A percentile compares a stretch with the other conserved stretches of the same genome.
phyloP scores from a whole-genome alignment of 2,329 filamentous ascomycete species.

The Colletotrichum lupini region DNA sequence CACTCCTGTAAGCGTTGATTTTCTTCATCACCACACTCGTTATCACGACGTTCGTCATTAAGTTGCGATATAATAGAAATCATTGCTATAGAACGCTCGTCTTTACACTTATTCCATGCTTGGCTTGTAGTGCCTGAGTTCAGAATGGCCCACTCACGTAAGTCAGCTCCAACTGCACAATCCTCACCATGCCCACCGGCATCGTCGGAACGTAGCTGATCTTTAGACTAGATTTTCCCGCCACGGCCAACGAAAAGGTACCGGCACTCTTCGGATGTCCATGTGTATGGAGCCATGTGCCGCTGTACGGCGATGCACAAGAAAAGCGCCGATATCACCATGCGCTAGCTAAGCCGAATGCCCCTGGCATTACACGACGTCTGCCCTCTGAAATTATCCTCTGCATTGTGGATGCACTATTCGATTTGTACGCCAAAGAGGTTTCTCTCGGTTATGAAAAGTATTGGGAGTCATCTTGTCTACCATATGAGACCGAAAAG shows the following conservation, averaged over 20 bases:
- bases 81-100: not conserved
- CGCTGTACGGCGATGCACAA: conserved; percentile 27
- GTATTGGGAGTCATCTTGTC: conserved; percentile 33
- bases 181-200: not conserved
- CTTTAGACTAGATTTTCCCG: not conserved
- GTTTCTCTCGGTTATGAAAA: conserved; percentile 28
- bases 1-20: not conserved
- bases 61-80: not conserved
- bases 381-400: conserved; percentile 31
- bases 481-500: conserved; percentile 25
- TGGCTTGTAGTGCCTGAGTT: too few species aligned
- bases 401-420: conserved; percentile 31
- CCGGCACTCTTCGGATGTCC: conserved; percentile 26
- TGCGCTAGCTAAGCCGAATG: conserved; percentile 1
- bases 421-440: conserved; percentile 25
- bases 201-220: not conserved
- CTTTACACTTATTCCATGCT: not conserved
- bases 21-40: conserved; percentile 6
- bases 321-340: conserved; percentile 4
- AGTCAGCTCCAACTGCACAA: not conserved
- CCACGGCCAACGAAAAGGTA: conserved; percentile 21
- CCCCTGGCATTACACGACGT: conserved; percentile 14
- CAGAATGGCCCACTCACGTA: conserved; percentile 13
- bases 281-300: conserved; percentile 33
- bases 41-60: not conserved